These are phyloP conservation scores for Evernia prunastri DNA, from an alignment of 495 filamentous ascomycete species.

Conservation along the genomic window DNA sequence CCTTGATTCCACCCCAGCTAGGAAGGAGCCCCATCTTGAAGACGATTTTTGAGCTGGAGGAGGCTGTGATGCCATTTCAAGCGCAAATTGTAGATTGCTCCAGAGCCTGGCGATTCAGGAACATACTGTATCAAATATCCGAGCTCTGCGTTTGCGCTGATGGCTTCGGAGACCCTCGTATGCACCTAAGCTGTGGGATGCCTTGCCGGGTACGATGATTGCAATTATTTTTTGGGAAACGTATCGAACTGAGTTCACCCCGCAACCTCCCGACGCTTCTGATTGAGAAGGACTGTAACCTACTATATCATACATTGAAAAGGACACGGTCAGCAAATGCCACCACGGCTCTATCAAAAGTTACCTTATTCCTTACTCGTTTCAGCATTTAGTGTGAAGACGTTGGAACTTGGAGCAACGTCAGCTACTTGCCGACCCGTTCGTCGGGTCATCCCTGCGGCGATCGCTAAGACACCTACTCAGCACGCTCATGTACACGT, in stretches of 20 bases:
- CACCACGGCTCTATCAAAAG: neutral
- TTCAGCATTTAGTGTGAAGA: neutral
- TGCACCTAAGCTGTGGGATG: neutral
- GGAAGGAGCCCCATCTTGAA: conserved; percentile 73
- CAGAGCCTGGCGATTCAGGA: neutral
- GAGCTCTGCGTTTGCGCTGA: neutral
- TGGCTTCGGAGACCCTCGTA: neutral
- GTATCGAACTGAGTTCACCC: neutral
- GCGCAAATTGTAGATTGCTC: neutral
- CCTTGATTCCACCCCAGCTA: conserved; percentile 88
- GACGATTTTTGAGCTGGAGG: conserved; percentile 22
- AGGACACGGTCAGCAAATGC: neutral
- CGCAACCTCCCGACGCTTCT: neutral
- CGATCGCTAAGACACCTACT: neutral
- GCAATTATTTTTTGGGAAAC: neutral
- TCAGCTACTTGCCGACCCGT: conserved; percentile 4
- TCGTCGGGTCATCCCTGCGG: neutral
- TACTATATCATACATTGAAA: too few relatives aligned
- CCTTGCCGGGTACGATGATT: neutral
- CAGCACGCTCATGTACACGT: too few relatives aligned
- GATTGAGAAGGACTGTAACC: neutral
- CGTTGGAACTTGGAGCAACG: neutral
- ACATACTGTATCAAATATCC: neutral
- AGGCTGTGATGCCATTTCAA: conserved; percentile 25
- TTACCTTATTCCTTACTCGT: neutral